A percentile compares a stretch with the other conserved stretches of the same genome.
Evolutionary conservation across 352 stramenopile genomes (phyloP).

Genomic region (Ophiocytium majus): DNA sequence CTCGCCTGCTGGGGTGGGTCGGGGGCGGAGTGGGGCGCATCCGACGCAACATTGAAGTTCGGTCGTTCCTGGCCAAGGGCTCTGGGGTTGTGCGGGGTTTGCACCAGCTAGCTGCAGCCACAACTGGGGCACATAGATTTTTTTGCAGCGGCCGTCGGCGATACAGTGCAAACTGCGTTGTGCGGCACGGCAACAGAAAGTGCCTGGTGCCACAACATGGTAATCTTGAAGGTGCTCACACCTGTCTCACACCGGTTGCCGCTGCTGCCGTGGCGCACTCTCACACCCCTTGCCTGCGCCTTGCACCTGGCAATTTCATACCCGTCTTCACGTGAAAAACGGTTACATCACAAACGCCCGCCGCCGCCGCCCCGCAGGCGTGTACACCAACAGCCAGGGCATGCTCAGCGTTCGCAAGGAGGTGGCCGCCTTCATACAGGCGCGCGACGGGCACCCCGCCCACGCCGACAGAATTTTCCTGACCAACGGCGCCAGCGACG

Average conservation of each 20-base stretch:
- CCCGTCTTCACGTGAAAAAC: constrained; percentile 34
- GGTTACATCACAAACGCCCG: constrained; percentile 31
- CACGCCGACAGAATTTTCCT: constrained; percentile 94
- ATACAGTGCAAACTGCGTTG: too few species aligned
- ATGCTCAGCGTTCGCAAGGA: constrained; percentile 73
- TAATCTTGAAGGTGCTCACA: neutral
- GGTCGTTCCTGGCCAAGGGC: too few species aligned
- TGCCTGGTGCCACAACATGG: too few species aligned
- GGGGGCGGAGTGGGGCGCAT: too few species aligned
- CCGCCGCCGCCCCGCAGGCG: constrained; percentile 68
- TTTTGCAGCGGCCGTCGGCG: too few species aligned
- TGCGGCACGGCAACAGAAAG: too few species aligned
- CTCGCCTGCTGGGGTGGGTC: too few species aligned
- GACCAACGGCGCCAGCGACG: constrained; percentile 90
- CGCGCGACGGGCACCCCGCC: constrained; percentile 78
- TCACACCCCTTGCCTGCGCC: constrained; percentile 25
- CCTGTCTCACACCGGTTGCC: neutral
- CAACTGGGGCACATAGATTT: too few species aligned
- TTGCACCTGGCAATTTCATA: too few species aligned
- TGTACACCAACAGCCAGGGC: constrained; percentile 87
- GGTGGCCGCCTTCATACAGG: constrained; percentile 78
- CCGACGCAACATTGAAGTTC: too few species aligned
- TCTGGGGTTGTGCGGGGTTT: too few species aligned
- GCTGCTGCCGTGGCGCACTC: neutral
- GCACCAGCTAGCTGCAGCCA: too few species aligned